Base-by-base conservation (phyloP, 495 filamentous ascomycete genomes). In the Patellaria atrata region DNA sequence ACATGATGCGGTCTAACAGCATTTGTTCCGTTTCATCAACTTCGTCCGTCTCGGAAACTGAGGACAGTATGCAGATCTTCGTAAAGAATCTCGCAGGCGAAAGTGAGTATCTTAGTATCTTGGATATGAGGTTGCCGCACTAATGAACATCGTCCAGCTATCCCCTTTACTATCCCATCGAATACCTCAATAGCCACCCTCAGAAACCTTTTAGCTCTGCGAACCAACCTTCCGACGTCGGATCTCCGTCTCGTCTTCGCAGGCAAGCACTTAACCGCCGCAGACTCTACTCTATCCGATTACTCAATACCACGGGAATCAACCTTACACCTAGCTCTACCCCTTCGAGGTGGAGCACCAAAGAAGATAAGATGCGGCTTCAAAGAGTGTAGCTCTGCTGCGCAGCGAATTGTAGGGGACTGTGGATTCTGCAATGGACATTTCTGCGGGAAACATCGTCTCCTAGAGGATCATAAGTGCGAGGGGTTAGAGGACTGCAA, bases 401-500 rank as follows among this genome's bases (percentile, higher is more conserved):
- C 85, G 15, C 83, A 91, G 55, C 72, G 80, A 36, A 94, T 96
- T 52, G 80, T 93, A 27, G 91, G 91, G 7, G 89, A 96, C 60
- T 97, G 89, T 64, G 77, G 73, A 34, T 96, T 96, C 61, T 97
- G 89, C 65, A 62, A 74, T 32, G 85, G 85, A 11, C 79, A 89
- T 56, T 96, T 79, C 64, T 97, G 89, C 62, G 82, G 78, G 33
- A 85, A 82, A 63, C 89, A 97, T 62, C 68, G 89, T 11, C 71
- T 96, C 58, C 57, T 96, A 30, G 89, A 97, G 60, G 77, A 82
- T 41, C 89, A 97, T 62, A 78, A 81, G 54, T 97, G 89, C 61
- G 71, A 67, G 38, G 85, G 85, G n/a, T 63, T 97, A 40, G 91
- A 96, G 61, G 78, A 94, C 60, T 94, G 85, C 70, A 94, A 93